These are phyloP conservation scores for Aegilops tauschii DNA, from an alignment of 176 grass and related monocot species.

Conservation along the genomic window DNA sequence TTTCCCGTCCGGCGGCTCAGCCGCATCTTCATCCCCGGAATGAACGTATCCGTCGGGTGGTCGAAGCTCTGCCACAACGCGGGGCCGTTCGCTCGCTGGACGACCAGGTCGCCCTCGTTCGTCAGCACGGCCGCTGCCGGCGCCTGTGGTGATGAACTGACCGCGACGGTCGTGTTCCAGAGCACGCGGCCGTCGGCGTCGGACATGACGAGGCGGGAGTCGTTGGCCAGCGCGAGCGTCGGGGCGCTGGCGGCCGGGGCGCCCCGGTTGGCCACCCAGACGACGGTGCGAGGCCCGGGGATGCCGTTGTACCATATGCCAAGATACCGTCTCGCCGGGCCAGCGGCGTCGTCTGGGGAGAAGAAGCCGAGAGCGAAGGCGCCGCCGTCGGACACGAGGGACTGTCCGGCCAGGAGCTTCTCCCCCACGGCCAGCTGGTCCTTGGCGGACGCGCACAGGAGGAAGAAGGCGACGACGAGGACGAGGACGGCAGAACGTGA, in stretches of 20 bases:
- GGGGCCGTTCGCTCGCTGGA: not conserved
- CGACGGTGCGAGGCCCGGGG: not conserved
- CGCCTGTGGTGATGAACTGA: not conserved
- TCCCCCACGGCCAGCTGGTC: constrained; percentile 17
- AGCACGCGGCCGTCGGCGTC: not conserved
- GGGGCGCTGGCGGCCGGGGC: not conserved
- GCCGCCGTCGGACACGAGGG: constrained; percentile 7
- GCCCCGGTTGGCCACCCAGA: constrained; percentile 30
- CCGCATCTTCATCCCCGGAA: constrained; percentile 35
- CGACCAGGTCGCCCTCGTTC: constrained; percentile 43
- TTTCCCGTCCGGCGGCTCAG: not conserved
- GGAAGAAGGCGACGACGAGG: not conserved
- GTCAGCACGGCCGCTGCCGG: not conserved
- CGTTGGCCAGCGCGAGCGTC: not conserved
- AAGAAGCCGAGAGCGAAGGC: constrained; percentile 28
- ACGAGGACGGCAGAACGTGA: not conserved
- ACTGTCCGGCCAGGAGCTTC: not conserved
- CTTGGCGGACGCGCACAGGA: constrained; percentile 5
- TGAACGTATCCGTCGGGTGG: not conserved
- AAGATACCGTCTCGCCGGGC: not conserved
- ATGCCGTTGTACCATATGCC: constrained; percentile 32
- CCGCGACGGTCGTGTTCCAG: not conserved
- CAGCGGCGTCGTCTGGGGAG: not conserved
- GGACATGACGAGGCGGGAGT: not conserved
- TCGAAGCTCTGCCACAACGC: constrained; percentile 32